Evolutionary conservation across 352 stramenopile genomes (phyloP).

Genomic region (Phytophthora sansomeana): DNA sequence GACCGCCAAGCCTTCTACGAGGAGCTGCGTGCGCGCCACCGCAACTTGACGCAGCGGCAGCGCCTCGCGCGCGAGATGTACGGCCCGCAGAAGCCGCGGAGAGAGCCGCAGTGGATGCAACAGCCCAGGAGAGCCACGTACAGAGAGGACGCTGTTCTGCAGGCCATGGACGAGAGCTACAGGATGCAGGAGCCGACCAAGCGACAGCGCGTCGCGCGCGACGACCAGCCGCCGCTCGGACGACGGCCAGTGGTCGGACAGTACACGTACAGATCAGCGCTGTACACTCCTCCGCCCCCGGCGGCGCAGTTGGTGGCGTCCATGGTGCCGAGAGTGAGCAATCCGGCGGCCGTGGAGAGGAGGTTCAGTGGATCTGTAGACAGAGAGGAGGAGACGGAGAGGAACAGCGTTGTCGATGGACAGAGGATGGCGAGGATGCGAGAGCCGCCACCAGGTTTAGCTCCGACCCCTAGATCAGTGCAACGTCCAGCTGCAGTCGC

Average conservation of each 20-base stretch:
- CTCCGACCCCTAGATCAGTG: neutral
- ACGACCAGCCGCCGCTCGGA: neutral
- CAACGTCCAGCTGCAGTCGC: neutral
- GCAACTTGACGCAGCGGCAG: conserved; percentile 29
- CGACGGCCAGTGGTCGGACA: neutral
- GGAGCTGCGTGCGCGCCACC: conserved; percentile 32
- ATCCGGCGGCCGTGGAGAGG: too few species aligned
- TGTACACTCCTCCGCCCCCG: neutral
- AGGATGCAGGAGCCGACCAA: conserved; percentile 2
- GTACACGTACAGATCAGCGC: neutral
- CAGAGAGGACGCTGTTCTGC: neutral
- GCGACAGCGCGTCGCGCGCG: neutral
- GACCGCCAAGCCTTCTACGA: conserved; percentile 27
- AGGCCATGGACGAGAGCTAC: neutral
- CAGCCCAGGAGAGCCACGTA: neutral
- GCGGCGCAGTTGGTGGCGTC: too few species aligned
- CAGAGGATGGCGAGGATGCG: too few species aligned
- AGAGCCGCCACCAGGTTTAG: too few species aligned
- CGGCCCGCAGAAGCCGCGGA: neutral
- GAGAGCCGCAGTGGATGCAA: neutral
- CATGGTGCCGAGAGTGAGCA: too few species aligned
- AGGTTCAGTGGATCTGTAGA: too few species aligned
- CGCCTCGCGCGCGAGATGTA: conserved; percentile 21
- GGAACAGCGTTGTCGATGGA: too few species aligned
- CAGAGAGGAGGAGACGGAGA: too few species aligned